phyloP scores from a whole-genome alignment of 106 monocot genomes.

The Narthecium ossifragum region DNA sequence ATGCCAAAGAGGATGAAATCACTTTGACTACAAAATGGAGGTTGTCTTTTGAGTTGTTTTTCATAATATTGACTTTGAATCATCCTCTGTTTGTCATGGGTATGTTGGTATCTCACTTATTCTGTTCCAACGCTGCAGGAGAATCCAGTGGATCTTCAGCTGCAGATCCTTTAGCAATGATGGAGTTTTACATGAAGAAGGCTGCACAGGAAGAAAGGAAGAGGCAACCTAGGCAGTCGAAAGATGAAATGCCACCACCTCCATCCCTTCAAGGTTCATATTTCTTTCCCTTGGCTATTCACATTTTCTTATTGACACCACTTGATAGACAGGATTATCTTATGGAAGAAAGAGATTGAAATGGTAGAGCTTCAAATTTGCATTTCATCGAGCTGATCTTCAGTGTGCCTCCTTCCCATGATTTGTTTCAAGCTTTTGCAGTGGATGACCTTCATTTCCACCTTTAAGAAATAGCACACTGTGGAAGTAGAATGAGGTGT shows the following conservation, averaged over 20 bases:
- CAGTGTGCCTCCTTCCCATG: background rate
- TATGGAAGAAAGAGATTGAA: background rate
- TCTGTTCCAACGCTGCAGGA: too few species aligned
- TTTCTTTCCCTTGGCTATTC: background rate
- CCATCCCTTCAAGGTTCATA: constrained; percentile 82
- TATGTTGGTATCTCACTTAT: too few species aligned
- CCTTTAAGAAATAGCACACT: too few species aligned
- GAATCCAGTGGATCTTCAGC: constrained; percentile 38
- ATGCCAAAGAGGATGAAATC: too few species aligned
- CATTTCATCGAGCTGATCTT: background rate
- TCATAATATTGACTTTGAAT: too few species aligned
- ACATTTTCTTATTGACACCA: background rate
- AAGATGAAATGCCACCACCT: constrained; percentile 99
- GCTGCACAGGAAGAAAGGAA: constrained; percentile 92
- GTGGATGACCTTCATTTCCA: too few species aligned
- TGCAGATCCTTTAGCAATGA: constrained; percentile 82
- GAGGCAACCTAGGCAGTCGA: constrained; percentile 67
- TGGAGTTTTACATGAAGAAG: constrained; percentile 98
- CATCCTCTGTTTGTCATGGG: too few species aligned
- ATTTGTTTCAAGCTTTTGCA: too few species aligned
- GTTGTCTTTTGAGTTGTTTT: too few species aligned
- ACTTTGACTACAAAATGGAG: too few species aligned
- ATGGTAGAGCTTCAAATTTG: background rate
- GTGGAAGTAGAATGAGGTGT: too few species aligned
- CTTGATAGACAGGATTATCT: background rate